phyloP scores from a whole-genome alignment of 495 filamentous ascomycete genomes.

The Annulohypoxylon bovei region DNA sequence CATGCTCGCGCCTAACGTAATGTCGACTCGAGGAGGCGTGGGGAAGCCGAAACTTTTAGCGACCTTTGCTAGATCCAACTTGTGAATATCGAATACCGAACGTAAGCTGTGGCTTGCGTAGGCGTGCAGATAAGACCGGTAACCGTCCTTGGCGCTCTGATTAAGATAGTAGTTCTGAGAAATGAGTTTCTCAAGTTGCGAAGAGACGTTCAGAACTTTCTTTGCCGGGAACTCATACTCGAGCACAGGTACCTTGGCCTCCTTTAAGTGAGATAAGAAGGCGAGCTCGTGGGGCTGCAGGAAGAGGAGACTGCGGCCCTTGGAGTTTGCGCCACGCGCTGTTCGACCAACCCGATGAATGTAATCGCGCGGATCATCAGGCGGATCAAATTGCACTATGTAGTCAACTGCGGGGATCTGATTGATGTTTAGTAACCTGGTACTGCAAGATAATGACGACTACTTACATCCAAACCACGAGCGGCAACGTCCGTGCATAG shows the following conservation, averaged over 20 bases:
- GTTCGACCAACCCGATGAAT: constrained; percentile 98
- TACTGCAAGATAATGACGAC: not conserved
- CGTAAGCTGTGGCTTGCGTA: constrained; percentile 92
- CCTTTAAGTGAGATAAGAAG: constrained; percentile 91
- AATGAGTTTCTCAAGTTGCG: constrained; percentile 93
- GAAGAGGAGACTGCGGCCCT: constrained; percentile 89
- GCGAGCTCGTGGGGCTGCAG: constrained; percentile 91
- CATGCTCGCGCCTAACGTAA: constrained; percentile 87
- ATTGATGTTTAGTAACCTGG: constrained; percentile 10
- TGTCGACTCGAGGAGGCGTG: constrained; percentile 89
- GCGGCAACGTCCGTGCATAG: constrained; percentile 98
- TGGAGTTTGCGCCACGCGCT: constrained; percentile 83
- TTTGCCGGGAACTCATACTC: constrained; percentile 94
- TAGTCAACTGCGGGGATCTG: constrained; percentile 92
- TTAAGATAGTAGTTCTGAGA: constrained; percentile 96
- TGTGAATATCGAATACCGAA: constrained; percentile 91
- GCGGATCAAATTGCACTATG: constrained; percentile 96
- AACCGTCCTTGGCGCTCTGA: constrained; percentile 76
- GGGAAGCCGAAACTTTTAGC: constrained; percentile 93
- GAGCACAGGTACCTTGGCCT: constrained; percentile 89
- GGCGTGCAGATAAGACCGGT: constrained; percentile 88
- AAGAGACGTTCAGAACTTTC: constrained; percentile 94
- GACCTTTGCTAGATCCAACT: constrained; percentile 91
- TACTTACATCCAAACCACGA: constrained; percentile 82
- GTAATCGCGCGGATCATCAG: constrained; percentile 90